Percentiles rank a stretch among this genome's conserved stretches.
Evolutionary conservation across 352 stramenopile genomes (phyloP).

Genomic region (Phytophthora boehmeriae): DNA sequence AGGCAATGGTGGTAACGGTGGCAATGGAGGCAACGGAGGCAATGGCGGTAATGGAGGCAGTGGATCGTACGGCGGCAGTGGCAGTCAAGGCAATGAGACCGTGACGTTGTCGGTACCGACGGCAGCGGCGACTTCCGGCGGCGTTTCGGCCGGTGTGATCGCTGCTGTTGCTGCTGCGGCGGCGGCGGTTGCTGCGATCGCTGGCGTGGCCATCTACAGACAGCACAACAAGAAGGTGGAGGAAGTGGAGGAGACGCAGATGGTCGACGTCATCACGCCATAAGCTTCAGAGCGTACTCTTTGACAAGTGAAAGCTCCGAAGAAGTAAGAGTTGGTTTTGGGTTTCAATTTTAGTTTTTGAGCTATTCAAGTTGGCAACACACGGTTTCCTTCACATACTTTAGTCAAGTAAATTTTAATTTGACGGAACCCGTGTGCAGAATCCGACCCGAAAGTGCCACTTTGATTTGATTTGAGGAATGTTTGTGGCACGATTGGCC

Average conservation of each 20-base stretch:
- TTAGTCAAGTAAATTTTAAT: too few relatives aligned
- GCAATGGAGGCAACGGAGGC: slow-evolving; percentile 8
- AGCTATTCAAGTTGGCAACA: background rate
- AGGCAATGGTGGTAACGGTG: slow-evolving; percentile 9
- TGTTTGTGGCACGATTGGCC: too few relatives aligned
- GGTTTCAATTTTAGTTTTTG: slow-evolving; percentile 19
- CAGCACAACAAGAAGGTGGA: slow-evolving; percentile 30
- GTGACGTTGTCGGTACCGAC: slow-evolving; percentile 21
- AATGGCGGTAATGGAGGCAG: slow-evolving; percentile 6
- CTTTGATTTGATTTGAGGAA: too few relatives aligned
- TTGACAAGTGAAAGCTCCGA: background rate
- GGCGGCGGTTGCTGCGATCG: slow-evolving; percentile 35
- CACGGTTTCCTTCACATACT: background rate
- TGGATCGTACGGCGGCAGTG: background rate
- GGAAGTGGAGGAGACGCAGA: slow-evolving; percentile 13
- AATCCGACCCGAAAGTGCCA: too few relatives aligned
- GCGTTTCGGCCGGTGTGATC: slow-evolving; percentile 33
- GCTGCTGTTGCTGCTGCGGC: slow-evolving; percentile 35
- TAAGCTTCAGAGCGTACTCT: slow-evolving; percentile 7
- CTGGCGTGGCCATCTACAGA: slow-evolving; percentile 43
- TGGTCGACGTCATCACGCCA: slow-evolving; percentile 40
- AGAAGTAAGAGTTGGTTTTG: background rate
- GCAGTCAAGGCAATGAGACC: slow-evolving; percentile 13
- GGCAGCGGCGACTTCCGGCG: slow-evolving; percentile 20
- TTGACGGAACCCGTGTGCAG: too few relatives aligned